Conservation (phyloP, 1,284 basidiomycete genomes). For the Phenoliferia sp. region DNA sequence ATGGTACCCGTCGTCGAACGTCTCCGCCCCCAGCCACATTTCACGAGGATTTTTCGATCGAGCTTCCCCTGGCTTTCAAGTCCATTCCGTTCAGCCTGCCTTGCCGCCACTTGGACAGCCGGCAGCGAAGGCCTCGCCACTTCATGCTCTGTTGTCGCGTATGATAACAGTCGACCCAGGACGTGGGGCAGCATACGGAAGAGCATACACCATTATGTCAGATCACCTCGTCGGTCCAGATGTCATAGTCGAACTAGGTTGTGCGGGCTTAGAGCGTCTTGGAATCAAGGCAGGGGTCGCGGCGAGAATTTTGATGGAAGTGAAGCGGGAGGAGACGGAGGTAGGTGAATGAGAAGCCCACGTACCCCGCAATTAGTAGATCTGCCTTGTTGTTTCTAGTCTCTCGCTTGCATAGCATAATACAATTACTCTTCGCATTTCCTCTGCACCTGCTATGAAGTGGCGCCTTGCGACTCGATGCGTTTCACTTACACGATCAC, state of each 20-base stretch:
- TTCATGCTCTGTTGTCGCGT: neutral
- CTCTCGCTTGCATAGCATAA: neutral
- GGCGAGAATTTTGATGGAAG: neutral
- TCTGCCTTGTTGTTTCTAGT: neutral
- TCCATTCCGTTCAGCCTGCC: too few relatives aligned
- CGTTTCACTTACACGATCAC: too few relatives aligned
- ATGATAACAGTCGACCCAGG: neutral
- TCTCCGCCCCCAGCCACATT: neutral
- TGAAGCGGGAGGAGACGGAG: neutral
- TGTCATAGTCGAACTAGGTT: neutral
- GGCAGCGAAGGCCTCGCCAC: too few relatives aligned
- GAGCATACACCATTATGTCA: neutral
- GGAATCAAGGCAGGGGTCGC: neutral
- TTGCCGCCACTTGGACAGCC: too few relatives aligned
- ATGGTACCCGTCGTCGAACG: neutral
- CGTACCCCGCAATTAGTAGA: too few relatives aligned
- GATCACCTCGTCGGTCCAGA: neutral
- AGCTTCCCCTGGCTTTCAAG: too few relatives aligned
- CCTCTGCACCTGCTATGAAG: neutral
- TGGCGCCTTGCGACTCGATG: neutral
- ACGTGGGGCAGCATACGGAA: neutral
- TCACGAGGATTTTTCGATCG: neutral
- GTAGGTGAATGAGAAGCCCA: neutral
- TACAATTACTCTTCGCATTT: neutral
- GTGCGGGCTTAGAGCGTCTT: neutral